Evolutionary conservation across 75 land plant genomes (phyloP), one percentile per base, ranked within the genome.

Genomic region (Selaginella moellendorffii): DNA sequence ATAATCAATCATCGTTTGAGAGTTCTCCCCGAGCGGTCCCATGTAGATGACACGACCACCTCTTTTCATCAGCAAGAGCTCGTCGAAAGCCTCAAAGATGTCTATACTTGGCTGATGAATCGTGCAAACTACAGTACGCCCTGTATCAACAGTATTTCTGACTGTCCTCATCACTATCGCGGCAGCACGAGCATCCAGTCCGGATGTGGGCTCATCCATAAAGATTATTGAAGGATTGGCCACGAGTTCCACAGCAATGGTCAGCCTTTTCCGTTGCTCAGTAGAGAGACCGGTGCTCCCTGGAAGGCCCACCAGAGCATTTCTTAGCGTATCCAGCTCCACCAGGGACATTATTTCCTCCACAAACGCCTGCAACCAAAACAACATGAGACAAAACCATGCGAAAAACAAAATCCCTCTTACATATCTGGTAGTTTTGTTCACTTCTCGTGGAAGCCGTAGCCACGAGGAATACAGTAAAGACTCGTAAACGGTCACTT

Each of bases 101-200:
- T 74, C 72, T 27, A 74, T 69, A 64, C 76, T 74, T 29, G 76
- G 76, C 51, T 73, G 75, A 51, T 73, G 75, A 24, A 73, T 73
- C 21, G 75, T 73, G 53, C 75, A 73, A 18, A 73, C 75, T n/a
- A 73, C 72, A 53, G 65, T 73, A 46, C 71, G 20, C 10, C 75
- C 75, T 67, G 71, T 73, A 61, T 73, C 28, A n/a, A 73, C 75
- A 5, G 71, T 68, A 68, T 73, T 73, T 18, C 75, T 26, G 2
- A 73, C 65, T 1, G 75, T 68, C 24, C 75, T 36, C 75, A 73
- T 73, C 0, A 73, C 75, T 20, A 74, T 69, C 22, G 76, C 72
- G 30, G 76, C 76, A 29, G 72, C 72, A 5, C 72, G 26, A 54
- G 76, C 76, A 64, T 69, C 76, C 61, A 74, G 64, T 2, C 76